Base-by-base conservation (phyloP, 345 rosid genomes). In the Rubroshorea leprosula region DNA sequence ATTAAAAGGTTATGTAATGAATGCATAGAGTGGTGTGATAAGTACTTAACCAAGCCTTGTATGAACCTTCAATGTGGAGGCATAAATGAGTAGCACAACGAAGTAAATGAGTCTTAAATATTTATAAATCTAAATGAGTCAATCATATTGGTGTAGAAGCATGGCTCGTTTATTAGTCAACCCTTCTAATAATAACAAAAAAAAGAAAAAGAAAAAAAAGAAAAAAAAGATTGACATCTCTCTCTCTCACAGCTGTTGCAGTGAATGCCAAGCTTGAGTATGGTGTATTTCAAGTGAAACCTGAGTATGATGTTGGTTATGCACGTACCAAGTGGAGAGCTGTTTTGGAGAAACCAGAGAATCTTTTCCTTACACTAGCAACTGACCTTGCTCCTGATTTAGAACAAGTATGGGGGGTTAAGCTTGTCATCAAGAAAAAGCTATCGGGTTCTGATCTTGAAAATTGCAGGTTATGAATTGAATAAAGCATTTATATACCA, bases 181-280 rank as follows among this genome's bases (percentile, higher is more conserved):
- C 1, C 11, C 41, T 35, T 2, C 7, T 35, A 2, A 35, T 35
- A 10, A 6, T 35, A 27, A 27, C 31, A 38, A 26, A 49, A 5
- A 60, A 16, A n/a, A n/a, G n/a, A n/a, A n/a, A n/a, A n/a, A n/a
- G n/a, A n/a, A n/a, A n/a, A n/a, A n/a, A n/a, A n/a, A n/a, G n/a
- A n/a, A n/a, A n/a, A n/a, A n/a, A n/a, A n/a, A n/a, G n/a, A n/a
- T n/a, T 61, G 49, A 26, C 65, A 14, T 25, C 22, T 43, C 58
- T 29, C 51, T 39, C 58, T 54, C 54, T 47, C 38, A 66, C 90
- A 92, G 98, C 95, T 77, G 96, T 92, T 56, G 98, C 96, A 10
- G 95, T 89, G 68, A 89, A 92, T 74, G 82, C 83, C 58, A 86
- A 84, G 64, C 90, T 92, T 67, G 87, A 84, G 57, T 92, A 92